Evolutionary conservation across 1,284 basidiomycete genomes (phyloP).

Genomic region (Agaricales sp.): DNA sequence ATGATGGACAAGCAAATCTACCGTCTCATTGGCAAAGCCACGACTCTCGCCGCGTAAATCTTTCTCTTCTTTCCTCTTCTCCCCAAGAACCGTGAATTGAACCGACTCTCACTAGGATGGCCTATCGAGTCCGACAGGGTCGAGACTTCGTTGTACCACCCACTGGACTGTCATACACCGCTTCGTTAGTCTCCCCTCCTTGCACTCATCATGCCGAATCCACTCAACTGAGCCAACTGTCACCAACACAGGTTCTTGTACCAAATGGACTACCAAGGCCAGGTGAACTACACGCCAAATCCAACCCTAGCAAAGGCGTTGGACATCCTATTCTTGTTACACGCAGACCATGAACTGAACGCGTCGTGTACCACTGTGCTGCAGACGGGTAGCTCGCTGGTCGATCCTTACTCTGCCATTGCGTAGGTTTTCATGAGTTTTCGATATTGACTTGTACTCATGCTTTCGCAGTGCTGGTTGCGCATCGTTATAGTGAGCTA

Average conservation of each 20-base stretch:
- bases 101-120: constrained; percentile 48
- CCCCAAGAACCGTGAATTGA: background rate
- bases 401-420: constrained; percentile 81
- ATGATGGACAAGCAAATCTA: constrained; percentile 88
- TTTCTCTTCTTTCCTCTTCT: constrained; percentile 3
- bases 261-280: constrained; percentile 75
- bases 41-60: constrained; percentile 72
- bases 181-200: constrained; percentile 37
- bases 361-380: constrained; percentile 76
- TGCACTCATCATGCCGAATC: background rate
- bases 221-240: too few relatives aligned
- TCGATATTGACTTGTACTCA: constrained; percentile 3
- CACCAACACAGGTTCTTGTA: constrained; percentile 58
- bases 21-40: constrained; percentile 78
- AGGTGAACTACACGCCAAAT: constrained; percentile 66
- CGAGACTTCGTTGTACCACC: constrained; percentile 82
- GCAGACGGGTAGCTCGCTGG: constrained; percentile 79
- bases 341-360: constrained; percentile 85
- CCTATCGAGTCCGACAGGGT: constrained; percentile 82
- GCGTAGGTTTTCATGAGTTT: constrained; percentile 32
- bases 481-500: constrained; percentile 75
- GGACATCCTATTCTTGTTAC: constrained; percentile 77
- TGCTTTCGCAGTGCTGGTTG: constrained; percentile 52
- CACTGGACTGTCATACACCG: constrained; percentile 72
- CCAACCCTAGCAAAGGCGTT: constrained; percentile 78